Evolutionary conservation across 805 yeast species (phyloP), one percentile per base, ranked within the genome.

Genomic region (Pichia cabralensis): DNA sequence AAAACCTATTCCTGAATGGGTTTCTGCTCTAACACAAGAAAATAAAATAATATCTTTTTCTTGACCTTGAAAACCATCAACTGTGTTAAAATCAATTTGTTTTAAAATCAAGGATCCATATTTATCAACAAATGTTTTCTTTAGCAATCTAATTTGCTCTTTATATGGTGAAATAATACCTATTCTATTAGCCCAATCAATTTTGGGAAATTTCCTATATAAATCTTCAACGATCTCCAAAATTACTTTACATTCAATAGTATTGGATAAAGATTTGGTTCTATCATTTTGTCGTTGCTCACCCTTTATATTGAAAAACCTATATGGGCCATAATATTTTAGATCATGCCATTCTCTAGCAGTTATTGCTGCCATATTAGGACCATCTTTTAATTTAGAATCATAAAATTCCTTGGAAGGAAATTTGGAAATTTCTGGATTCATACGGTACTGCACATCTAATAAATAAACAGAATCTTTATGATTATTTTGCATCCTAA

Each of bases 41-140:
- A 92, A 79, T 31, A 92, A 72, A 42, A 92, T 84, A 30, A 92
- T 74, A 43, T 89, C 96, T 56, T 89, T 92, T 53, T 92, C 99
- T 57, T 92, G 97, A 43, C 95, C 96, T 62, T 86, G 99, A 54
- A 88, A 92, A 1, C 97, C 98, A 67, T 92, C 99, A 40, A 92
- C 86, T 0, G 99, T 85, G 51, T 88, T 86, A 60, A 92, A 86
- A 51, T 83, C 94, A 31, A 94, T 74, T 34, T 72, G 77, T 21
- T 71, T 66, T 14, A 69, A 54, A 22, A 89, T 79, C 4, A 61
- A 50, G 3, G 61, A 61, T 9, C 97, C 97, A 48, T 70, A 80
- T 35, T 62, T 61, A 12, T 62, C 61, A 6, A 60, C 53, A 48
- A 92, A 89, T 1, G 65, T 55, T 14, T 67, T 64, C 43, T 71